Base-by-base conservation (phyloP, 805 yeast genomes). In the Nakazawaea anatomiae region DNA sequence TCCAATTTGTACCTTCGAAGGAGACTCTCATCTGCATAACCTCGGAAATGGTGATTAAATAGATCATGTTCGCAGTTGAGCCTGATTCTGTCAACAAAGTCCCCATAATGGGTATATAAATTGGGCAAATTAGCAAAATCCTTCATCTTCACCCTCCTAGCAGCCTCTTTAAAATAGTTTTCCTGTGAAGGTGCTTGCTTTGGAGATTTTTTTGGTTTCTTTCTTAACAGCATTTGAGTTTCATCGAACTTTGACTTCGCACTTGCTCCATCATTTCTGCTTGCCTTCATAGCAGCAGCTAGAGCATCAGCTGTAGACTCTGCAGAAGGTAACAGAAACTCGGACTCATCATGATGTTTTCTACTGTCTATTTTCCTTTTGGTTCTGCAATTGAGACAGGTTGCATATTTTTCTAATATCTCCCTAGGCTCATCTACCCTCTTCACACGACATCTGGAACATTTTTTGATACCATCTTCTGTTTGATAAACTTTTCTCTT, bases 361-460 rank as follows among this genome's bases (percentile, higher is more conserved):
- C 50, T 46, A 27, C 50, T 59, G 18, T 60, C 64, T 6, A 72
- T 73, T 50, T 62, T 70, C 31, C 78, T 62, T 51, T 70, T 71
- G 28, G 58, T 57, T 38, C 78, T 57, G 57, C 78, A 73, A 40
- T 61, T 66, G 30, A 59, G 28, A 53, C 78, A 73, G 0, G 78
- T 73, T n/a, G 70, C 69, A 55, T 72, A 73, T 53, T 67, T 70
- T n/a, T 54, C 54, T 39, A 73, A 56, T 40, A 65, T 60, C 5
- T 62, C 69, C 3, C 56, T 48, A 6, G 61, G 56, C 53, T 73
- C 78, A 25, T 58, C 56, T 1, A 57, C 30, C 48, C 78, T 55
- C 43, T 69, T 72, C 27, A 70, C 73, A 14, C 77, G 58, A 54
- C 78, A 73, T 39, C 78, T 62, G 1, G 77, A 66, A 52, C 78